These are phyloP conservation scores for Trametes versicolor DNA, from an alignment of 1,284 basidiomycete species.

Conservation along the genomic window DNA sequence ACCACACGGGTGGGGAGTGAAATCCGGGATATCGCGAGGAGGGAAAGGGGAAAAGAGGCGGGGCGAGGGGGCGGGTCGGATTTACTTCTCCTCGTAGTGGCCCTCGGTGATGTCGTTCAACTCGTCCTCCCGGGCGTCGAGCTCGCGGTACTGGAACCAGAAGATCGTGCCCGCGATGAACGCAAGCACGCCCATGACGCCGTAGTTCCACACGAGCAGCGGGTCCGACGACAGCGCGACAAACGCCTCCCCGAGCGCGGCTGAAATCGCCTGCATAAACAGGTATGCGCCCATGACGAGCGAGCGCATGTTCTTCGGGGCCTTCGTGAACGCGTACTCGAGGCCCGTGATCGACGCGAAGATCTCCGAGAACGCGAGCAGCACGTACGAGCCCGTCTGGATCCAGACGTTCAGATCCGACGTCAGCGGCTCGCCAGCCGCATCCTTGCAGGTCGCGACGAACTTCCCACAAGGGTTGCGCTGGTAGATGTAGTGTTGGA, in stretches of 20 bases:
- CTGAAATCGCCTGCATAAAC: conserved; percentile 72
- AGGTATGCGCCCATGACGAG: conserved; percentile 80
- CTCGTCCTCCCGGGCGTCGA: conserved; percentile 71
- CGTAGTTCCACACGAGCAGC: conserved; percentile 63
- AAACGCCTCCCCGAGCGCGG: conserved; percentile 78
- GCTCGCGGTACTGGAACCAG: conserved; percentile 67
- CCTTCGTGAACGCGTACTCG: conserved; percentile 93
- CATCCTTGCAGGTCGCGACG: conserved; percentile 62
- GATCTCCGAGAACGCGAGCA: conserved; percentile 81
- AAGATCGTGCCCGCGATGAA: conserved; percentile 60
- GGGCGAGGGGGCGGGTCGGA: not conserved
- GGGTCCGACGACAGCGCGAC: conserved; percentile 57
- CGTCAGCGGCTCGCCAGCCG: conserved; percentile 49
- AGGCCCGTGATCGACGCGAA: conserved; percentile 87
- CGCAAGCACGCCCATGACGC: conserved; percentile 51
- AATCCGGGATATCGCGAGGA: not conserved
- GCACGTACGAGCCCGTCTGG: conserved; percentile 73
- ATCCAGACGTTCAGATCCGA: conserved; percentile 82
- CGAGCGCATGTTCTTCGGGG: conserved; percentile 83
- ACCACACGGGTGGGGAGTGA: not conserved
- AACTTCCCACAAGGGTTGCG: conserved; percentile 72
- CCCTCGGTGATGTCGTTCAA: conserved; percentile 63
- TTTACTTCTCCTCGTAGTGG: conserved; percentile 43
- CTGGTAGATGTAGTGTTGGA: conserved; percentile 83
- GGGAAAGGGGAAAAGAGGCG: not conserved